Base-by-base conservation (phyloP, 768 basidiomycete genomes). In the Lactifluus hygrophoroides region DNA sequence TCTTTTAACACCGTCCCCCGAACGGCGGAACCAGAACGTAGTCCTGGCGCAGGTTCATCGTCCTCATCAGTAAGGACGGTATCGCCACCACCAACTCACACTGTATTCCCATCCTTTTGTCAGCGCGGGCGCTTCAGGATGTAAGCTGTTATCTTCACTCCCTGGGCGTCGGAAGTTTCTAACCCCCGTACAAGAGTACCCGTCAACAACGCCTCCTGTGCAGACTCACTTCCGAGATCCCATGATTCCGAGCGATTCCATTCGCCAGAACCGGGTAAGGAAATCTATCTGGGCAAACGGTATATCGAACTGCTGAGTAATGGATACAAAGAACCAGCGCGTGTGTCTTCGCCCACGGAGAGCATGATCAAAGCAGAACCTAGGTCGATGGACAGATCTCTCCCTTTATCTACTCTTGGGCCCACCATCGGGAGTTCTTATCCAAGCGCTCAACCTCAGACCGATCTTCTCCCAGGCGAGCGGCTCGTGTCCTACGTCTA, bases 401-500 rank as follows among this genome's bases (percentile, higher is more conserved):
- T 16, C 16, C 14, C 35, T 27, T 37, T 35, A 11, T 35, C 43
- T 1, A 16, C 34, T 14, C 34, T 23, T 45, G 45, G 17, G 8
- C 46, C 45, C 9, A 47, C 52, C 16, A 35, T 46, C 14, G 49
- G 34, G 32, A 28, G 14, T 23, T 13, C 46, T 4, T 19, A 45
- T 55, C n/a, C 43, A 17, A 19, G n/a, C 28, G 13, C 35, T 13
- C 48, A 40, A 9, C 19, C 21, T 6, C 35, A 17, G 28, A 10
- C 47, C n/a, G 54, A 37, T 35, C 53, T 48, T 17, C 25, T 28
- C 2, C 49, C 48, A 10, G n/a, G 27, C 2, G 54, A 60, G 35
- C 62, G 32, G 35, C 48, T 64, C 51, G 54, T 56, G 8, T 57
- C 50, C 42, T 46, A 28, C 56, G 65, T 43, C 65, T 66, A 82